These are phyloP conservation scores for Euphorbia peplus DNA, from an alignment of 345 rosid species.

Conservation along the genomic window DNA sequence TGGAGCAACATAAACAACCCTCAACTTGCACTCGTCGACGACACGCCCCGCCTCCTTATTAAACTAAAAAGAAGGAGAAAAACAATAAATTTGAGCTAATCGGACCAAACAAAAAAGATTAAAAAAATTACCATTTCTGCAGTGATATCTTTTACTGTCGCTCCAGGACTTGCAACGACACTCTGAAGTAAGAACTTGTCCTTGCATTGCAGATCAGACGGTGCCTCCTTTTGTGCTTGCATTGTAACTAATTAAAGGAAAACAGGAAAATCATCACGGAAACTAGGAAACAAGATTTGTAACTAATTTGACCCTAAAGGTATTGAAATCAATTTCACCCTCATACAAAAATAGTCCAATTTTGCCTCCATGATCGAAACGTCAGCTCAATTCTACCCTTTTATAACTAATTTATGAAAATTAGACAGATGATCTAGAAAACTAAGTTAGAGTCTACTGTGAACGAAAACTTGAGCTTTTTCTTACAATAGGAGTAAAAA, in stretches of 20 bases:
- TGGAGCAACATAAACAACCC: conserved; percentile 76
- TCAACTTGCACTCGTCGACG: conserved; percentile 72
- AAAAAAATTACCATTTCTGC: conserved; percentile 58
- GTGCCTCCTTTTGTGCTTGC: conserved; percentile 91
- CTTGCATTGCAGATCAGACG: conserved; percentile 80
- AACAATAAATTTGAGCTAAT: conserved; percentile 10
- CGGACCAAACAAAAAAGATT: neutral
- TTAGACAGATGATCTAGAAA: too few species aligned
- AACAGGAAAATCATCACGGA: neutral
- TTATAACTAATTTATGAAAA: too few species aligned
- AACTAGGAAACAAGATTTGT: too few species aligned
- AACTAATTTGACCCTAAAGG: too few species aligned
- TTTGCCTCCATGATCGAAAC: too few species aligned
- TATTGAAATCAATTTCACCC: too few species aligned
- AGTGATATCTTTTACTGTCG: conserved; percentile 56
- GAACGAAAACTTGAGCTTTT: too few species aligned
- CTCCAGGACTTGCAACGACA: conserved; percentile 54
- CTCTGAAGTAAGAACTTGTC: conserved; percentile 83
- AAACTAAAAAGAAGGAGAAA: conserved; percentile 38
- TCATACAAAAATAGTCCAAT: too few species aligned
- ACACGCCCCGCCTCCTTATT: conserved; percentile 55
- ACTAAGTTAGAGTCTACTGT: too few species aligned
- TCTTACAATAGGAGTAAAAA: too few species aligned
- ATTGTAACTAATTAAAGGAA: conserved; percentile 59
- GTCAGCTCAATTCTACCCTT: too few species aligned